Conservation (phyloP, 495 filamentous ascomycete genomes). For the Lentithecium fluviatile region DNA sequence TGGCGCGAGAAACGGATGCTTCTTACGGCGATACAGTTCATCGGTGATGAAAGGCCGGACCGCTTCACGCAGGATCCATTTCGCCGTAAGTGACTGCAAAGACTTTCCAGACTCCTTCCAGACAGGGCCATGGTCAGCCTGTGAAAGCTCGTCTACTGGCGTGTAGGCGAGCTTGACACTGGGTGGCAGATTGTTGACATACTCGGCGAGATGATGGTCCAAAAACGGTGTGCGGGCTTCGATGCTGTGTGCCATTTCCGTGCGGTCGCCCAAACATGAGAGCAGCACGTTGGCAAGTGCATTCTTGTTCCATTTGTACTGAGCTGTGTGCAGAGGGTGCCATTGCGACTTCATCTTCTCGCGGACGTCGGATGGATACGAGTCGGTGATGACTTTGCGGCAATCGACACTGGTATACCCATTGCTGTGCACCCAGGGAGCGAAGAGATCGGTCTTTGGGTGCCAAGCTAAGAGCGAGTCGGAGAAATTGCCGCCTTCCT, state of each 20-base stretch:
- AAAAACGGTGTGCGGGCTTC: slow-evolving; percentile 53
- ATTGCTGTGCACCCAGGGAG: too few species aligned
- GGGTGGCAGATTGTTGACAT: slow-evolving; percentile 49
- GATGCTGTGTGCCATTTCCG: slow-evolving; percentile 53
- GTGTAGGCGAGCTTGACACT: slow-evolving; percentile 20
- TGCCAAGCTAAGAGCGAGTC: too few species aligned
- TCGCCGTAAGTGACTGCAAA: background rate
- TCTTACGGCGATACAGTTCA: background rate
- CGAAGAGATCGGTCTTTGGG: too few species aligned
- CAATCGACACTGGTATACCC: too few species aligned
- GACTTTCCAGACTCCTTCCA: background rate
- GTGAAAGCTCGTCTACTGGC: too few species aligned
- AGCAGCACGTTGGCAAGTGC: slow-evolving; percentile 35
- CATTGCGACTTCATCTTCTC: background rate
- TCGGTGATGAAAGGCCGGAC: background rate
- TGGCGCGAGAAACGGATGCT: background rate
- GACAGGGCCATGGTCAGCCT: too few species aligned
- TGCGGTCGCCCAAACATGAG: slow-evolving; percentile 50
- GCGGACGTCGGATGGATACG: background rate
- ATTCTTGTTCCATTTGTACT: background rate
- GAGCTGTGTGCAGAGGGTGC: background rate
- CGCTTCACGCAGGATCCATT: background rate
- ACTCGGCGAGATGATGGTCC: slow-evolving; percentile 53
- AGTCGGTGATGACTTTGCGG: background rate
- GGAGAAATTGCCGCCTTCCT: too few species aligned